phyloP scores from a whole-genome alignment of 768 basidiomycete species.

The Calocybe gangraenosa region DNA sequence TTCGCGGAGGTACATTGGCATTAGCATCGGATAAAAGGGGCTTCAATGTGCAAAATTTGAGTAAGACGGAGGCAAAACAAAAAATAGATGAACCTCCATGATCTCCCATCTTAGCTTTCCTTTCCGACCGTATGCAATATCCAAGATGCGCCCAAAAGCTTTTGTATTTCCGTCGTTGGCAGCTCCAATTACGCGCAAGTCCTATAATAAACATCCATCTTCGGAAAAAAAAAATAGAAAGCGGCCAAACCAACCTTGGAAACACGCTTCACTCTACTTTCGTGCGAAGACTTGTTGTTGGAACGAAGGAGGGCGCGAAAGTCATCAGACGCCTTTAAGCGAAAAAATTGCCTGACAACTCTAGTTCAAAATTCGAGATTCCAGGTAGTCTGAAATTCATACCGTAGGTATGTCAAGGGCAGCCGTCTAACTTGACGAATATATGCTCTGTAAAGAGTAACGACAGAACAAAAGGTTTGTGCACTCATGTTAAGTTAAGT shows the following conservation, averaged over 20 bases:
- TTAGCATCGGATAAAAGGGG: slow-evolving; percentile 49
- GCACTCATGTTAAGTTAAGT: no score
- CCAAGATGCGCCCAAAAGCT: slow-evolving; percentile 56
- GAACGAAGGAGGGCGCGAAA: slow-evolving; percentile 42
- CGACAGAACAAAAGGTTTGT: slow-evolving; percentile 10
- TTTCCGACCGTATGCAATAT: slow-evolving; percentile 72
- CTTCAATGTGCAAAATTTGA: slow-evolving; percentile 27
- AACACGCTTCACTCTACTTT: slow-evolving; percentile 44
- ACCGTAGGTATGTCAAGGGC: slow-evolving; percentile 43
- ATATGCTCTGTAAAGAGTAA: slow-evolving; percentile 37
- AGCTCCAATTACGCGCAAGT: slow-evolving; percentile 43
- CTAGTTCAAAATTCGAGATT: slow-evolving; percentile 1
- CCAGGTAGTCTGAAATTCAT: slow-evolving; percentile 1
- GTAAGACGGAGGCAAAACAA: neutral
- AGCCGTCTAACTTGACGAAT: slow-evolving; percentile 36
- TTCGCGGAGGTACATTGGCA: slow-evolving; percentile 35
- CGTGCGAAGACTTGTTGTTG: slow-evolving; percentile 24
- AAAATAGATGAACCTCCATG: slow-evolving; percentile 46
- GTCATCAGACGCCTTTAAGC: slow-evolving; percentile 54
- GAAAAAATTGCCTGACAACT: slow-evolving; percentile 57
- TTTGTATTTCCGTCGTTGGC: slow-evolving; percentile 48
- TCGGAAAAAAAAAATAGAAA: slow-evolving; percentile 1
- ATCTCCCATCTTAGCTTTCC: slow-evolving; percentile 69
- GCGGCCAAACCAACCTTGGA: slow-evolving; percentile 36
- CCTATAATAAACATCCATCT: slow-evolving; percentile 32